A percentile compares a stretch with the other conserved stretches of the same genome.
These are phyloP conservation scores for Urostyla sp. DNA, from an alignment of 73 alveolate genomes.

Conservation along the genomic window DNA sequence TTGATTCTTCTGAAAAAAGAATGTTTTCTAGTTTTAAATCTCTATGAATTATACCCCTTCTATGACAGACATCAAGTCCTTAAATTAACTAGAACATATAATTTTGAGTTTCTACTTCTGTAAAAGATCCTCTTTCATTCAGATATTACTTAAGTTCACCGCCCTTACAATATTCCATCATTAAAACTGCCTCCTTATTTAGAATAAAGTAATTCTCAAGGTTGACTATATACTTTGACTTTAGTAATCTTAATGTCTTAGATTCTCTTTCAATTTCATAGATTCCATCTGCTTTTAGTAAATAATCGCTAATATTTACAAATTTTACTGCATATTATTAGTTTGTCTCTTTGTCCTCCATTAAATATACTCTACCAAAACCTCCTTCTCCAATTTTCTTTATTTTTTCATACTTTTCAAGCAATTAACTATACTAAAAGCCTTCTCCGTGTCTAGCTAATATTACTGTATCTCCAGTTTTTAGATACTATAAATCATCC, in stretches of 20 bases:
- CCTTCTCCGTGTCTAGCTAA: conserved; percentile 39
- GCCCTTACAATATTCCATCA: conserved; percentile 49
- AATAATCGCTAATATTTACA: conserved; percentile 11
- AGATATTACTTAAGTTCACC: conserved; percentile 49
- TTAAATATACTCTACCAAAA: conserved; percentile 18
- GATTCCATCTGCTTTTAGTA: conserved; percentile 46
- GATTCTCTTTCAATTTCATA: conserved; percentile 41
- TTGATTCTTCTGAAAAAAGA: conserved; percentile 14
- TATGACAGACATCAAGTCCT: conserved; percentile 37
- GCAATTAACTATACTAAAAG: conserved; percentile 8
- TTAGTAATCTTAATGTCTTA: conserved; percentile 28
- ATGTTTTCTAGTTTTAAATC: conserved; percentile 38
- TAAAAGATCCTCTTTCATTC: conserved; percentile 4
- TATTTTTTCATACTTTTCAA: conserved; percentile 21
- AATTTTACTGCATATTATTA: conserved; percentile 21
- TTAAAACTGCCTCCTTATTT: conserved; percentile 11
- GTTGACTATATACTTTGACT: conserved; percentile 15
- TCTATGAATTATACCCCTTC: conserved; percentile 42
- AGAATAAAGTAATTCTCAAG: conserved; percentile 36
- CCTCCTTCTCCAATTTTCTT: conserved; percentile 42
- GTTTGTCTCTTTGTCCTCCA: conserved; percentile 24
- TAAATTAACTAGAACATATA: conserved; percentile 21
- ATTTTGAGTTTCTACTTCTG: conserved; percentile 7
- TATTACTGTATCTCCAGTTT: conserved; percentile 44
- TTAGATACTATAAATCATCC: conserved; percentile 40